A percentile compares a stretch with the other conserved stretches of the same genome.
Evolutionary conservation across 768 basidiomycete genomes (phyloP).

Genomic region (Mycena galopus): DNA sequence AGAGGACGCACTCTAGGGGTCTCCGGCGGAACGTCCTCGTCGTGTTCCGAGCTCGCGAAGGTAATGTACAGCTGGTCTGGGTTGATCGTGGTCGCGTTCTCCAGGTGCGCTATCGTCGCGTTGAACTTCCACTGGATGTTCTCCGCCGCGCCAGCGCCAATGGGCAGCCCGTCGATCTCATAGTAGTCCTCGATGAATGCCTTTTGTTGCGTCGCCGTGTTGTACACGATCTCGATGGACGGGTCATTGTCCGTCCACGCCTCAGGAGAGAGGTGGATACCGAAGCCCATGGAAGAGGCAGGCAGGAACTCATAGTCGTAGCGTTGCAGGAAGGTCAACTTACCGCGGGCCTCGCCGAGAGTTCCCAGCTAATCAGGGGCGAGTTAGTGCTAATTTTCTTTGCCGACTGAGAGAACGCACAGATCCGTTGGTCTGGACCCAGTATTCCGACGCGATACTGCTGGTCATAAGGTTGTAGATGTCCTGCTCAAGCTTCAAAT

Average conservation of each 20-base stretch:
- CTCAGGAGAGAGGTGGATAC: slow-evolving; percentile 57
- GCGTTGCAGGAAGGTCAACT: slow-evolving; percentile 64
- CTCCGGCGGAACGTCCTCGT: slow-evolving; percentile 50
- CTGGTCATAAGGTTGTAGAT: slow-evolving; percentile 56
- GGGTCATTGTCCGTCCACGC: slow-evolving; percentile 66
- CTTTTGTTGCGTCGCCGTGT: slow-evolving; percentile 49
- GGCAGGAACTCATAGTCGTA: slow-evolving; percentile 59
- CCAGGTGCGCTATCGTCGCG: slow-evolving; percentile 55
- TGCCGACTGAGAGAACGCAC: slow-evolving; percentile 38
- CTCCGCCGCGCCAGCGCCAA: slow-evolving; percentile 48
- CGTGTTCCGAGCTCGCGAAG: slow-evolving; percentile 60
- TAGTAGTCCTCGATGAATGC: slow-evolving; percentile 66
- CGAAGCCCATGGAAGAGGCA: slow-evolving; percentile 53
- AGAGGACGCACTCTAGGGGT: slow-evolving; percentile 49
- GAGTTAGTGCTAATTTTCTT: slow-evolving; percentile 5
- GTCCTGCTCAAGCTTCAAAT: slow-evolving; percentile 56
- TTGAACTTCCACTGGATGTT: slow-evolving; percentile 61
- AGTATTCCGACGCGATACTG: slow-evolving; percentile 56
- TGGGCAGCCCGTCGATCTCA: slow-evolving; percentile 48
- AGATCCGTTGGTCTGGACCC: slow-evolving; percentile 61
- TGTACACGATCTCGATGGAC: slow-evolving; percentile 59
- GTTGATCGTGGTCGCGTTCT: slow-evolving; percentile 53
- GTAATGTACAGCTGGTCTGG: slow-evolving; percentile 61
- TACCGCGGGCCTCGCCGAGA: slow-evolving; percentile 65
- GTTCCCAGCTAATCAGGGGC: slow-evolving; percentile 55